Base-by-base conservation (phyloP, 2,329 filamentous ascomycete genomes). In the Exophiala calicioides region DNA sequence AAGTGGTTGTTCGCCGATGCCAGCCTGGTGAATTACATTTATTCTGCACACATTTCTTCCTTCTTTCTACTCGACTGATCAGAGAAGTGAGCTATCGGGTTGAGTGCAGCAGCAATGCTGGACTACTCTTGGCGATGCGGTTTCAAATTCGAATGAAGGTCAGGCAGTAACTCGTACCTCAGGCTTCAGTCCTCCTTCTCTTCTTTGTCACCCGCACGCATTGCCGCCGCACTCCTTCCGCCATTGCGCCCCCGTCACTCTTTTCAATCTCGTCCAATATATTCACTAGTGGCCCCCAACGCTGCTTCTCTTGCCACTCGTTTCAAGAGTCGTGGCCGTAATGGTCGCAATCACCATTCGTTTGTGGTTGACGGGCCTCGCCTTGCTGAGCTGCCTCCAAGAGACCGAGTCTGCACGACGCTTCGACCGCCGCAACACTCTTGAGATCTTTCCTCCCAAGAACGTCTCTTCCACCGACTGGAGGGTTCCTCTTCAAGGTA, bases 401-500 rank as follows among this genome's bases (percentile, higher is more conserved):
- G 19, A 12, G 3, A 34, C 37, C 23, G 36, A 44, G 18, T 44
- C 49, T n/a, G 35, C 41, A 8, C 44, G 48, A 23, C 40, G 23
- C 3, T 48, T 49, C 21, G 26, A 52, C 18, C 52, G 47, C 10
- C 52, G 48, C 21, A 42, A 40, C 32, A 49, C 55, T 35, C 43
- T 55, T 21, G 42, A 42, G 8, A 18, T 40, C 24, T 33, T 49
- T 13, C 41, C 52, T 35, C 43, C 52, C 16, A 37, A 47, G 18
- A 47, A 47, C 35, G 18, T 49, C 18, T 55, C 56, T 16, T 32
- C 36, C 15, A 52, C 47, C 6, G 48, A 44, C 31, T 58, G 52
- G 52, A 47, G 47, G 9, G 56, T 58, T 2, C 56, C 56, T 41
- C 52, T 57, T 10, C 49, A 50, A 31, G 52, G 52, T 19, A 47